Evolutionary conservation across 2,329 filamentous ascomycete genomes (phyloP), one percentile per base, ranked within the genome.

Genomic region (Verruconis gallopava): DNA sequence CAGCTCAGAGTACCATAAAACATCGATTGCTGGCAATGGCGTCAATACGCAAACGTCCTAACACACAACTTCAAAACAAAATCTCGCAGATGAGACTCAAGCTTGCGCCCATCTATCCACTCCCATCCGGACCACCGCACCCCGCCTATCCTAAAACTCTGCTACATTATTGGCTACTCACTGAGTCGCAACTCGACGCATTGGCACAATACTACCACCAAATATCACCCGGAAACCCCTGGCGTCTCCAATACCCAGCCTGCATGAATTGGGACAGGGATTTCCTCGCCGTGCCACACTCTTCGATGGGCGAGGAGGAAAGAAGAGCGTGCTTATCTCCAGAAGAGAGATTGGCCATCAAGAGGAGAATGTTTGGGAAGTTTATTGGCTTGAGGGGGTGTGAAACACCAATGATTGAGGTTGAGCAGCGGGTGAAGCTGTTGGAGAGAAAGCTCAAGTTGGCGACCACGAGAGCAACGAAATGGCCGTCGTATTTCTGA

Each of bases 341-440:
- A 14, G 34, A 43, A 20, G 38, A 43, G 15, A 15, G 43, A 21
- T 12, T 45, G 14, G n/a, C 17, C 13, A 25, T 44, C 21, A 45
- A 45, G 40, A 25, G 40, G 15, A 20, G 43, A 15, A 45, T 33
- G 40, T 22, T 45, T n/a, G 43, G 43, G 0, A 44, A 43, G 19
- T 45, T 45, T 33, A 45, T 45, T 21, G 43, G 43, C 18, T 36
- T 42, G 35, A 43, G 41, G 19, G 42, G 42, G n/a, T 44, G 42
- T 21, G 40, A 44, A 20, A 44, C 42, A 12, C 42, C 42, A 6
- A 19, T 1, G 14, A 28, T 18, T 22, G 42, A 44, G 21, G 28
- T 41, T 14, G 21, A 19, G 18, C 42, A 28, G 25, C 17, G 42
- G 38, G 14, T 44, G 4, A 11, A 35, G 4, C 42, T 25, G 15